phyloP scores from a whole-genome alignment of 2,329 filamentous ascomycete species.

The Diplodia mutila region DNA sequence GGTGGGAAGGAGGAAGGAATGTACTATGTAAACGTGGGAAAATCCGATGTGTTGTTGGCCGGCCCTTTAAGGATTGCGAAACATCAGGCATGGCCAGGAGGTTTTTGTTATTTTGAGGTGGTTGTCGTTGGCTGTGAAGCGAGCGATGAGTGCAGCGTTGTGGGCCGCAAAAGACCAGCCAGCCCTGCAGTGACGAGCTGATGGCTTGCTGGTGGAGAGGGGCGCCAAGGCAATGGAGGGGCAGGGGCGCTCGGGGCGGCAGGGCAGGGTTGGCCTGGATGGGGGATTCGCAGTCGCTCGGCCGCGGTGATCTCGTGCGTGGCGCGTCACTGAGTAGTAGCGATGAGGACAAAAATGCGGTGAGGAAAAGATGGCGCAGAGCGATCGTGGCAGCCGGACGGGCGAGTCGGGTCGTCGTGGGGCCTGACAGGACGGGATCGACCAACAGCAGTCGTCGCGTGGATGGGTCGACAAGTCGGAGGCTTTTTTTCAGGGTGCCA shows the following conservation, averaged over 20 bases:
- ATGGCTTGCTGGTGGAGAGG: neutral
- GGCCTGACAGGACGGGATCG: neutral
- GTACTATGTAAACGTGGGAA: no score
- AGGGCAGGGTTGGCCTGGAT: constrained; percentile 15
- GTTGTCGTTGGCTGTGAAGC: neutral
- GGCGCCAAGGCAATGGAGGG: neutral
- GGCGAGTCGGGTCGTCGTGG: constrained; percentile 10
- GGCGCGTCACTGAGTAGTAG: neutral
- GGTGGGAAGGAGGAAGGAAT: neutral
- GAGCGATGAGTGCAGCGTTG: no score
- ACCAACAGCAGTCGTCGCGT: neutral
- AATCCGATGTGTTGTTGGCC: neutral
- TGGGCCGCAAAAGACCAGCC: neutral
- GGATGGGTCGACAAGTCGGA: constrained; percentile 7
- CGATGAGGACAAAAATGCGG: constrained; percentile 1
- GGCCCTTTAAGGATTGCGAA: neutral
- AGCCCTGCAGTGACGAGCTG: constrained; percentile 6
- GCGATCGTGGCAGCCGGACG: neutral
- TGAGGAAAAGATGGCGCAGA: neutral
- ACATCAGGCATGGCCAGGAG: neutral
- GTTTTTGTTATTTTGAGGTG: neutral
- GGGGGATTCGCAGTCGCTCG: constrained; percentile 6
- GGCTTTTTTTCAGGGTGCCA: neutral
- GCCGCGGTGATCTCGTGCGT: neutral
- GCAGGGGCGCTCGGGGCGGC: neutral